phyloP scores from a whole-genome alignment of 225 moss, liverwort and hornwort species.

The Anthoceros angustus region DNA sequence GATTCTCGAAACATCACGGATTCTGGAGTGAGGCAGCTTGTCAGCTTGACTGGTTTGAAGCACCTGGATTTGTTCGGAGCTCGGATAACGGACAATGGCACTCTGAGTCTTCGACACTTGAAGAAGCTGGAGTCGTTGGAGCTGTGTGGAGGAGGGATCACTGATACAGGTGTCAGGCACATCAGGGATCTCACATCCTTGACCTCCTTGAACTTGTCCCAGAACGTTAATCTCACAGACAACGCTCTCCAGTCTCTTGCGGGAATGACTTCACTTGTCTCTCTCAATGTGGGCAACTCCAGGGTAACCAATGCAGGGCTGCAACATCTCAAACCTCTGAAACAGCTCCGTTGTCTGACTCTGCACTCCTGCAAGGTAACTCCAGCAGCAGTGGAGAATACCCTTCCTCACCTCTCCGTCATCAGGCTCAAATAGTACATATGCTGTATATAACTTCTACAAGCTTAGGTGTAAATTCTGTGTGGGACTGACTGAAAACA shows the following conservation, averaged over 20 bases:
- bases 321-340: slow-evolving; percentile 53
- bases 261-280: slow-evolving; percentile 67
- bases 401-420: slow-evolving; percentile 59
- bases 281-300: slow-evolving; percentile 69
- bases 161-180: slow-evolving; percentile 69
- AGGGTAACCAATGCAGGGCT: slow-evolving; percentile 76
- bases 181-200: slow-evolving; percentile 71
- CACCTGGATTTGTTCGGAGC: slow-evolving; percentile 84
- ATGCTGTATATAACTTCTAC: background rate
- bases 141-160: slow-evolving; percentile 74
- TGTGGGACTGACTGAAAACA: background rate
- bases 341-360: slow-evolving; percentile 61
- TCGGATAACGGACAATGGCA: slow-evolving; percentile 73
- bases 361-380: slow-evolving; percentile 78
- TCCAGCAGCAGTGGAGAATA: slow-evolving; percentile 44
- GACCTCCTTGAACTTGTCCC: slow-evolving; percentile 73
- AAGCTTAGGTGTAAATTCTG: background rate
- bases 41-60: slow-evolving; percentile 60
- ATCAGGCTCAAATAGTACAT: slow-evolving; percentile 41
- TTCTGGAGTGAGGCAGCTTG: slow-evolving; percentile 53
- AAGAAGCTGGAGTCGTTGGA: slow-evolving; percentile 70
- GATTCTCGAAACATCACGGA: slow-evolving; percentile 81
- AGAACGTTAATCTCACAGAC: slow-evolving; percentile 66
- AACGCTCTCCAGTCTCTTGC: slow-evolving; percentile 68
- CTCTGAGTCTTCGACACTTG: slow-evolving; percentile 56